Conservation (phyloP, 1,284 basidiomycete genomes). For the Singerocomus inundabilis region DNA sequence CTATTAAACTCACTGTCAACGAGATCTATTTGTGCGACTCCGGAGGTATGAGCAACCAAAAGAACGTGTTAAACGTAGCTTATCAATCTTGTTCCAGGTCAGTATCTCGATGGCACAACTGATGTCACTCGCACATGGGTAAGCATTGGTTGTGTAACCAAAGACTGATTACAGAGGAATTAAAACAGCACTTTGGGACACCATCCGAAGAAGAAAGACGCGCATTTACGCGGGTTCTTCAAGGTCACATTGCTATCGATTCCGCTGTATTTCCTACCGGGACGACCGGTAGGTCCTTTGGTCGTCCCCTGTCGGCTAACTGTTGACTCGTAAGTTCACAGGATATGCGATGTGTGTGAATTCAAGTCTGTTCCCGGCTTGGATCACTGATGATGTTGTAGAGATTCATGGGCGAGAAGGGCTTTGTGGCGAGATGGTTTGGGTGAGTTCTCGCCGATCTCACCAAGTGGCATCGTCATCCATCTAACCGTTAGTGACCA, state of each 20-base stretch:
- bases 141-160: slow-evolving; percentile 18
- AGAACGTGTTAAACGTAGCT: not conserved
- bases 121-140: slow-evolving; percentile 91
- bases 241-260: slow-evolving; percentile 95
- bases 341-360: slow-evolving; percentile 56
- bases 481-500: slow-evolving; percentile 18
- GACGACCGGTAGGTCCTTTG: slow-evolving; percentile 64
- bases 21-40: slow-evolving; percentile 95
- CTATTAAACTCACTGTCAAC: slow-evolving; percentile 4
- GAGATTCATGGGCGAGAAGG: slow-evolving; percentile 84
- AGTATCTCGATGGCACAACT: slow-evolving; percentile 93
- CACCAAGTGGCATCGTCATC: not conserved
- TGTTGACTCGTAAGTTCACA: slow-evolving; percentile 22
- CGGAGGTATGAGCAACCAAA: slow-evolving; percentile 55
- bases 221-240: slow-evolving; percentile 91
- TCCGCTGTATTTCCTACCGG: slow-evolving; percentile 83
- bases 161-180: not conserved
- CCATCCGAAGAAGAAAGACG: slow-evolving; percentile 83
- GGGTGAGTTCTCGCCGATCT: slow-evolving; percentile 43
- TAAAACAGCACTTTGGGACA: slow-evolving; percentile 79
- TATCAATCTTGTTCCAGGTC: slow-evolving; percentile 45
- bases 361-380: not conserved
- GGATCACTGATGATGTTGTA: slow-evolving; percentile 30
- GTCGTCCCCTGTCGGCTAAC: not conserved
- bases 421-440: slow-evolving; percentile 91